Conservation (phyloP, 129 eudicot genomes). For the Centaurea solstitialis region DNA sequence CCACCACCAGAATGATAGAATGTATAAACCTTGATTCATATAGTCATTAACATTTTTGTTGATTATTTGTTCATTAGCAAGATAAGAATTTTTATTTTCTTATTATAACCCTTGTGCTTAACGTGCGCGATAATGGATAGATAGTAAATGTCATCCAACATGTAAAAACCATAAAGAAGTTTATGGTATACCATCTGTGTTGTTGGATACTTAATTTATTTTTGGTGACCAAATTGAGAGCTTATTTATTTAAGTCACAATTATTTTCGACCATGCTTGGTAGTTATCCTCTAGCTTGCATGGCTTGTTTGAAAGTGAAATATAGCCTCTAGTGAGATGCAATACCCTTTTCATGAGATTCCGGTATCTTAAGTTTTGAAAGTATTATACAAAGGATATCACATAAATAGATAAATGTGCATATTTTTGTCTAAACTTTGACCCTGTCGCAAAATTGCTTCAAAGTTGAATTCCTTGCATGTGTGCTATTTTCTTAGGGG, state of each 20-base stretch:
- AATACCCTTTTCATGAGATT: not conserved
- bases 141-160: not conserved
- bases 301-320: not conserved
- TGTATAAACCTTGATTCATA: too few relatives aligned
- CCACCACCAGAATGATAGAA: too few relatives aligned
- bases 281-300: not conserved
- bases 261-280: not conserved
- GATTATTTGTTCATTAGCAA: not conserved
- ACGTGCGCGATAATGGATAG: not conserved
- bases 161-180: not conserved
- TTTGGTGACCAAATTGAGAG: constrained; percentile 1
- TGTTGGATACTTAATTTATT: not conserved
- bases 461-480: constrained; percentile 1
- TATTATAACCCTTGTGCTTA: not conserved
- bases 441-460: not conserved
- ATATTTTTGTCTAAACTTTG: not conserved
- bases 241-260: not conserved
- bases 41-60: too few relatives aligned
- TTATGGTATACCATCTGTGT: not conserved
- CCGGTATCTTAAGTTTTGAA: not conserved
- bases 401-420: not conserved
- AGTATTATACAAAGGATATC: not conserved
- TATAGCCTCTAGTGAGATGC: not conserved
- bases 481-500: not conserved
- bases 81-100: not conserved